Base-by-base conservation (phyloP, 2,329 filamentous ascomycete species). In the Coniochaeta prunicola region DNA sequence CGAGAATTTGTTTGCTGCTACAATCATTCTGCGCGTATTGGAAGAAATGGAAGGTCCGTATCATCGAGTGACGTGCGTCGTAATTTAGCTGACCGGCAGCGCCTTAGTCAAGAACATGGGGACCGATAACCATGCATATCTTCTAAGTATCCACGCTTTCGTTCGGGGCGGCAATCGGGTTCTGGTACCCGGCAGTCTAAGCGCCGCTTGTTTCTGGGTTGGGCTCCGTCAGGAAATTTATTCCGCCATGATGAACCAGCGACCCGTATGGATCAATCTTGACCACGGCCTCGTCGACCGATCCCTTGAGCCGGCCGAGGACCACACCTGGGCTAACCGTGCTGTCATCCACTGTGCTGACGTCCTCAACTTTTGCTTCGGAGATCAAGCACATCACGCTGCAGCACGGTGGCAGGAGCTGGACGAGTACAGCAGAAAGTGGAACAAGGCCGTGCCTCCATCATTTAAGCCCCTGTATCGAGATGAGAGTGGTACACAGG, bases 301-400 rank as follows among this genome's bases (percentile, higher is more conserved):
- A n/a, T 77, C 76, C 0, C 73, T 82, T 10, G 70, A 74, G 1
- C 70, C 74, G 0, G 73, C 76, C 0, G 76, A 77, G 48, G 83
- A 85, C 61, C 79, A 78, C 60, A 75, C 74, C 0, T 86, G 83
- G 83, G 80, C 83, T 1, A 86, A 87, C 66, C 77, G 83, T 17
- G 81, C 84, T 17, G 77, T 88, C 0, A 77, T 84, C 3, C 80
- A 85, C 64, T 84, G 83, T 58, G 83, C 83, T n/a, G 82, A 86
- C 61, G 81, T 87, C 1, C 70, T 88, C 17, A 82, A 85, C 61
- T 86, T 80, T 64, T 88, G 85, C 66, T 87, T 86, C 63, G 76
- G 78, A 1, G 71, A 76, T 17, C 67, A 64, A 17, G 67, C 70
- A n/a, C 53, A 55, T 1, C 53, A 55, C 17, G 59, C 61, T 69